Evolutionary conservation across 2,329 filamentous ascomycete species (phyloP).

Genomic region (Tolypocladium ovalisporum): DNA sequence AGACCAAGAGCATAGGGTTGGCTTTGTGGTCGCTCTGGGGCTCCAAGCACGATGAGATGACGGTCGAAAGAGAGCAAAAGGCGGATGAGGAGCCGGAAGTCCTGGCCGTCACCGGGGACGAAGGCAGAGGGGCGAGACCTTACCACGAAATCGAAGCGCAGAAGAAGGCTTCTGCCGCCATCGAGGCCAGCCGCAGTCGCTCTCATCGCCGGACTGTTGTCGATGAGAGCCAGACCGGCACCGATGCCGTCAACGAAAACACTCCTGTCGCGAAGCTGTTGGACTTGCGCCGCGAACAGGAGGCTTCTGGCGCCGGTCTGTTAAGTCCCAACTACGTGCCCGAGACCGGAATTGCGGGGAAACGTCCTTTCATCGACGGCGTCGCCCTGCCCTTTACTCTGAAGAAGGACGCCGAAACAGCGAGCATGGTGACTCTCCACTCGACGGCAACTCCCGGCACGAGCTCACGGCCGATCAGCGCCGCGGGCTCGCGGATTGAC

Average conservation of each 20-base stretch:
- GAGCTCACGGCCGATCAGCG: conserved; percentile 23
- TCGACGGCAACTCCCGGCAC: conserved; percentile 23
- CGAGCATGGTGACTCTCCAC: conserved; percentile 59
- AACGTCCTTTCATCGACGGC: conserved; percentile 55
- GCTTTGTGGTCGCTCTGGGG: conserved; percentile 82
- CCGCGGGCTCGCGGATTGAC: conserved; percentile 1
- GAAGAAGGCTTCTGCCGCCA: conserved; percentile 14
- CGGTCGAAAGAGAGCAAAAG: conserved; percentile 48
- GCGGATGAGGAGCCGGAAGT: conserved; percentile 27
- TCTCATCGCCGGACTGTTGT: conserved; percentile 36
- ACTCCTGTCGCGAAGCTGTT: conserved; percentile 33
- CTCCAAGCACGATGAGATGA: conserved; percentile 75
- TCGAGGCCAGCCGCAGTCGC: conserved; percentile 21
- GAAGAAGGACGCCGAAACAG: conserved; percentile 50
- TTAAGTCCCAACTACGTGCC: conserved; percentile 31
- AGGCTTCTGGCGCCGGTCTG: conserved; percentile 28
- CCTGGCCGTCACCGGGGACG: conserved; percentile 22
- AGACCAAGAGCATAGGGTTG: conserved; percentile 61
- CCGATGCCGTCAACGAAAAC: conserved; percentile 20
- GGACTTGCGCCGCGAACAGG: conserved; percentile 27
- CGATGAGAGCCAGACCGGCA: conserved; percentile 38
- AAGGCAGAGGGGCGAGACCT: conserved; percentile 32
- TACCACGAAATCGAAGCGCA: conserved; percentile 29
- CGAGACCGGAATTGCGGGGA: conserved; percentile 42
- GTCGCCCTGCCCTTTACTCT: conserved; percentile 66